These are phyloP conservation scores for Aristolochia californica DNA, from an alignment of 164 flowering plant species.

Conservation along the genomic window DNA sequence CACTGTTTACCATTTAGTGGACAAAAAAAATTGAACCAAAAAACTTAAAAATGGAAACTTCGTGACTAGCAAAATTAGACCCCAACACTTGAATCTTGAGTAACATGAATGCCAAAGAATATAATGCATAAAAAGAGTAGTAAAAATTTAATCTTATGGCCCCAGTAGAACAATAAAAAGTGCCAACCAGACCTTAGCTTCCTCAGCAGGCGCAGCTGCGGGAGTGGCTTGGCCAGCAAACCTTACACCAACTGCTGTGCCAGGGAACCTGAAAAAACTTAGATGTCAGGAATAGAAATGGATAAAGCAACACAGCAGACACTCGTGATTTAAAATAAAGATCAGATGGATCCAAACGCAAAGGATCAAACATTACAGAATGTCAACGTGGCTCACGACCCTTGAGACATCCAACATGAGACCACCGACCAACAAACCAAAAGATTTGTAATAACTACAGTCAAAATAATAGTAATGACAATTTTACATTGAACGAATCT, in stretches of 20 bases:
- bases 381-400: too few relatives aligned
- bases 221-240: slow-evolving; percentile 32
- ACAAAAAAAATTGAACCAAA: too few relatives aligned
- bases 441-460: too few relatives aligned
- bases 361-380: too few relatives aligned
- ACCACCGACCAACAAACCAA: too few relatives aligned
- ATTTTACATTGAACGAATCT: too few relatives aligned
- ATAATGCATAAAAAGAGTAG: too few relatives aligned
- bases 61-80: too few relatives aligned
- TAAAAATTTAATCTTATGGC: background rate
- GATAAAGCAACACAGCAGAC: background rate
- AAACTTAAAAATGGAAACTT: too few relatives aligned
- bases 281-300: background rate
- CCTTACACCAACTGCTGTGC: slow-evolving; percentile 75
- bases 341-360: background rate
- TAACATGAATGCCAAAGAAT: background rate
- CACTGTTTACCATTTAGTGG: too few relatives aligned
- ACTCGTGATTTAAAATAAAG: background rate
- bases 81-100: background rate
- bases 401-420: too few relatives aligned
- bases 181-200: slow-evolving; percentile 22
- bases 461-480: too few relatives aligned
- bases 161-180: background rate
- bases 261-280: slow-evolving; percentile 53
- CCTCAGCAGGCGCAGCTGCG: slow-evolving; percentile 41